phyloP scores from a whole-genome alignment of 2,329 filamentous ascomycete species.

The Rhytidhysteron rufulum region DNA sequence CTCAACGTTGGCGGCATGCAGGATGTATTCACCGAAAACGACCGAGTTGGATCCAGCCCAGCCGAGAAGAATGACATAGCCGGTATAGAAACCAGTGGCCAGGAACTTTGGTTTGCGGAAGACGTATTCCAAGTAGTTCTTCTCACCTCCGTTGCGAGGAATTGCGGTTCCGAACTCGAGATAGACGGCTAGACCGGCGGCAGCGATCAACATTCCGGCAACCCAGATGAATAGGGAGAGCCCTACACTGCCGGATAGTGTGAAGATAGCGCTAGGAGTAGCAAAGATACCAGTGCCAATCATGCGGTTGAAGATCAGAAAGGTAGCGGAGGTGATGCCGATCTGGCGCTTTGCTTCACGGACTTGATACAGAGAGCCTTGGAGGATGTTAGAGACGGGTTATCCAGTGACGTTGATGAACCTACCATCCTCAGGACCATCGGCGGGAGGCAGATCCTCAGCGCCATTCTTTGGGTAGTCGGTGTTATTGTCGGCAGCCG shows the following conservation, averaged over 20 bases:
- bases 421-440: background rate
- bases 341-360: background rate
- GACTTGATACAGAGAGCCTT: background rate
- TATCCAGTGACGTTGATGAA: background rate
- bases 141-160: constrained; percentile 62
- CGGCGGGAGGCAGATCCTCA: background rate
- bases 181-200: constrained; percentile 61
- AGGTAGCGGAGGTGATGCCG: background rate
- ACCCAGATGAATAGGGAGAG: constrained; percentile 63
- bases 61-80: constrained; percentile 58
- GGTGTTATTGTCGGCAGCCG: background rate
- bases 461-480: background rate
- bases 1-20: constrained; percentile 61
- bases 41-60: constrained; percentile 67
- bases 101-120: constrained; percentile 60
- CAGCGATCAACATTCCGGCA: constrained; percentile 58
- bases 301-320: constrained; percentile 58
- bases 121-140: constrained; percentile 65
- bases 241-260: constrained; percentile 58
- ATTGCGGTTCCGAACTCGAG: constrained; percentile 64
- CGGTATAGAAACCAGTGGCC: constrained; percentile 56
- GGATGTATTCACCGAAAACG: constrained; percentile 67
- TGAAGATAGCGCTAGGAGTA: constrained; percentile 57
- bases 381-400: background rate
- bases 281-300: constrained; percentile 66